Base-by-base conservation (phyloP, 2,329 filamentous ascomycete species). In the Pochonia chlamydosporia region DNA sequence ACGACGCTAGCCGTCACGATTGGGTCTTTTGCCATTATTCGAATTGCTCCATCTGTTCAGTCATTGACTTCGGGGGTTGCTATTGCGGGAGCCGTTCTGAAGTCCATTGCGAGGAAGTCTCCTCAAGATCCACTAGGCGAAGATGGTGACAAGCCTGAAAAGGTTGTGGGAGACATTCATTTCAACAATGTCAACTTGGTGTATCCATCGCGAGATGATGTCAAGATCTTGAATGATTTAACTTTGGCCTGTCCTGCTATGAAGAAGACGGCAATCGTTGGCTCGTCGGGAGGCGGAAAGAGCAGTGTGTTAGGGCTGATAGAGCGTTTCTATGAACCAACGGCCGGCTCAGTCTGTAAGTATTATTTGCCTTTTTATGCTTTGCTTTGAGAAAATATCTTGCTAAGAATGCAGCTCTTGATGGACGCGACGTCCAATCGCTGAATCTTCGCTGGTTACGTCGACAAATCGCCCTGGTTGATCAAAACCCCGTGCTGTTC, bases 101-200 rank as follows among this genome's bases (percentile, higher is more conserved):
- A 31, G 21, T 25, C 41, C 41, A 43, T 43, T 10, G 7, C 6
- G 31, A 28, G 41, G 14, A 14, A 10, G 21, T 43, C 41, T n/a
- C 41, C 41, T 18, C 23, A 43, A n/a, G 41, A 43, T 43, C 25
- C 41, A 13, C 23, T 43, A 25, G 21, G 23, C 8, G 25, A 10
- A 28, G 26, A 9, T 5, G 41, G 41, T 6, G 41, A 43, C 5
- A 30, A 43, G 26, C 41, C 26, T 8, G 21, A 28, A 28, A 30
- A 7, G 9, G 25, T 30, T 13, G 24, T 16, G 21, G 41, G 41
- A 25, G 21, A 43, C 26, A n/a, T 43, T 28, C 10, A 30, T 14
- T 43, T 43, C 16, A 20, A 43, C 10, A 20, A 43, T 43, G 41
- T 43, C 41, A 28, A 20, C 23, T 20, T 43, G 41, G 25, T 31